These are phyloP conservation scores for Symbiotaphrina buchneri DNA, from an alignment of 495 filamentous ascomycete species.

Conservation along the genomic window DNA sequence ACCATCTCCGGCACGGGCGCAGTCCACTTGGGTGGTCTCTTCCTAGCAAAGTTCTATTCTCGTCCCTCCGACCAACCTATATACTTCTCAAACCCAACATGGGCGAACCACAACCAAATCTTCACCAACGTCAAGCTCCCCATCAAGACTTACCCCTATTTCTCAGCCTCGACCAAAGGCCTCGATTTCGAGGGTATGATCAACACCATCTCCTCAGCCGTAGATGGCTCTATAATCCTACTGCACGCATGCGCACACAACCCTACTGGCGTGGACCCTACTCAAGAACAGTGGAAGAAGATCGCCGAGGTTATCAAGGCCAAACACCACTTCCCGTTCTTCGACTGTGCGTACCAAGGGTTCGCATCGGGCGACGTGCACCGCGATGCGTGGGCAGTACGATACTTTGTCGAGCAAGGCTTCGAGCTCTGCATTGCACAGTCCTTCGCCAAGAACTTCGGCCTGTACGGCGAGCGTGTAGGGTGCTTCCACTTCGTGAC, in stretches of 20 bases:
- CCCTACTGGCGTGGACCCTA: conserved; percentile 92
- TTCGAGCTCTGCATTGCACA: conserved; percentile 94
- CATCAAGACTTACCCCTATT: conserved; percentile 81
- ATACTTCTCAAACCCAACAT: conserved; percentile 86
- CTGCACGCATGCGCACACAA: conserved; percentile 97
- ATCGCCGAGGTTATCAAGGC: conserved; percentile 51
- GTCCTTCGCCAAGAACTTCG: conserved; percentile 98
- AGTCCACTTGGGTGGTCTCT: conserved; percentile 69
- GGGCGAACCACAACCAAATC: conserved; percentile 98
- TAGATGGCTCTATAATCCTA: conserved; percentile 62
- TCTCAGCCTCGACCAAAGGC: conserved; percentile 61
- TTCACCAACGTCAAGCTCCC: conserved; percentile 75
- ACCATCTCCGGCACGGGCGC: conserved; percentile 88
- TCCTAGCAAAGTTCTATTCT: conserved; percentile 59
- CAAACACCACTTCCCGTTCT: conserved; percentile 89
- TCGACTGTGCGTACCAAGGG: conserved; percentile 94
- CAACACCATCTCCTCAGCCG: conserved; percentile 37
- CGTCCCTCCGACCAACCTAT: conserved; percentile 39
- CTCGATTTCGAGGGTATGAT: conserved; percentile 86
- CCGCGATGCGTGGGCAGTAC: conserved; percentile 73
- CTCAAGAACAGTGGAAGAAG: conserved; percentile 81
- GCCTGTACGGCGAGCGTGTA: conserved; percentile 87
- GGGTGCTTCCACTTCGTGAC: conserved; percentile 94
- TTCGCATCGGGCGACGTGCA: conserved; percentile 83
- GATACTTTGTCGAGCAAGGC: conserved; percentile 80